Percentiles rank a stretch among this genome's conserved stretches.
Conservation (phyloP, 768 basidiomycete species). For the Kwoniella mangroviensis region DNA sequence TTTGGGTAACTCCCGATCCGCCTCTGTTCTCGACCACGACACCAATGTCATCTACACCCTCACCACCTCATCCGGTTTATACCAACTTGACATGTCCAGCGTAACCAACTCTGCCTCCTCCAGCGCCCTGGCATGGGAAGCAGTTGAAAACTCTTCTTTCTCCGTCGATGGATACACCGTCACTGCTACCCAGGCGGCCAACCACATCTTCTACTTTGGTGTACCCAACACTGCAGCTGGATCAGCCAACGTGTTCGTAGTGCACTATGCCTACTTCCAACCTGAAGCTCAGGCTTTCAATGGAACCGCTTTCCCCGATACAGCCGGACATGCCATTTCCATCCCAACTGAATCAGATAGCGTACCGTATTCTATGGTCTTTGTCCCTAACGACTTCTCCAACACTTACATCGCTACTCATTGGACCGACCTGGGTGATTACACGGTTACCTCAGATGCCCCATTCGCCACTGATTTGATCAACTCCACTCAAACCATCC, state of each 20-base stretch:
- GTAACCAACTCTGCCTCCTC: slow-evolving; percentile 67
- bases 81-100: slow-evolving; percentile 70
- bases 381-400: slow-evolving; percentile 74
- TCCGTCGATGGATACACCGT: slow-evolving; percentile 67
- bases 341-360: slow-evolving; percentile 66
- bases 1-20: slow-evolving; percentile 64
- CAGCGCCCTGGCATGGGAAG: slow-evolving; percentile 68
- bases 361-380: slow-evolving; percentile 71
- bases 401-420: slow-evolving; percentile 70
- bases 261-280: slow-evolving; percentile 77
- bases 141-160: slow-evolving; percentile 67
- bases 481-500: slow-evolving; percentile 58
- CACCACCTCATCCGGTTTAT: slow-evolving; percentile 59
- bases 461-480: slow-evolving; percentile 53
- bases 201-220: slow-evolving; percentile 80
- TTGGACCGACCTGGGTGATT: slow-evolving; percentile 55
- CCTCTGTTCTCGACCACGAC: slow-evolving; percentile 86
- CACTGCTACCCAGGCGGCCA: slow-evolving; percentile 82
- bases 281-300: slow-evolving; percentile 69
- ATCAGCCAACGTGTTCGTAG: slow-evolving; percentile 77
- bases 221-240: slow-evolving; percentile 72
- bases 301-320: slow-evolving; percentile 67
- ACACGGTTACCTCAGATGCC: slow-evolving; percentile 38
- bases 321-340: slow-evolving; percentile 71
- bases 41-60: slow-evolving; percentile 83